Evolutionary conservation across 169 alveolate genomes (phyloP).

Genomic region (Plasmodium billcollinsi): DNA sequence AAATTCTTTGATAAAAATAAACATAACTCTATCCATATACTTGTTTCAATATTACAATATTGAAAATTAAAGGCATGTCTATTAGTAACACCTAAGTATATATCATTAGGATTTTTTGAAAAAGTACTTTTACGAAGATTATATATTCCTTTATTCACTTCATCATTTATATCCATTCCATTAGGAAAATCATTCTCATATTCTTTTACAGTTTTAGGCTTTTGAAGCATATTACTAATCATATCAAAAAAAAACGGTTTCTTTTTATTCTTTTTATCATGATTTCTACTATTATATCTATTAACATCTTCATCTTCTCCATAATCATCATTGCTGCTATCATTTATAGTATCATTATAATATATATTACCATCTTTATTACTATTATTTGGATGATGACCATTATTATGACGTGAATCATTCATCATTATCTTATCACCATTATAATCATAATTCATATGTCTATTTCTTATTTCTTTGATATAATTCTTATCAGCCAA

Average conservation of each 20-base stretch:
- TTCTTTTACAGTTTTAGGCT: slow-evolving; percentile 40
- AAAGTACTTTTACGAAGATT: neutral
- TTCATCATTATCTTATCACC: neutral
- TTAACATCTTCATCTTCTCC: neutral
- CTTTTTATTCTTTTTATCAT: slow-evolving; percentile 10
- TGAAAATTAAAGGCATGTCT: slow-evolving; percentile 57
- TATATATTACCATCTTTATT: neutral
- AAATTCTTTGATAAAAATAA: slow-evolving; percentile 66
- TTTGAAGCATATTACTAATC: slow-evolving; percentile 55
- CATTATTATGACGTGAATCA: neutral
- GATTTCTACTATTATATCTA: slow-evolving; percentile 6
- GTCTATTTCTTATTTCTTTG: neutral
- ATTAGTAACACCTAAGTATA: slow-evolving; percentile 50
- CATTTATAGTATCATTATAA: neutral
- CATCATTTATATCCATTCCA: slow-evolving; percentile 55
- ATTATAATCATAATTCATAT: slow-evolving; percentile 8
- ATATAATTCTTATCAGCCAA: neutral
- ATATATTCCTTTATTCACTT: slow-evolving; percentile 30
- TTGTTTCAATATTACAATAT: slow-evolving; percentile 75
- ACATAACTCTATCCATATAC: slow-evolving; percentile 71
- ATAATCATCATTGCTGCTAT: neutral
- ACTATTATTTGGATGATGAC: slow-evolving; percentile 4
- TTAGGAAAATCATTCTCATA: slow-evolving; percentile 13
- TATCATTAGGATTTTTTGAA: slow-evolving; percentile 8
- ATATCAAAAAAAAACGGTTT: slow-evolving; percentile 49